Evolutionary conservation across 495 filamentous ascomycete genomes (phyloP), one percentile per base, ranked within the genome.

Genomic region (Endocarpon pusillum): DNA sequence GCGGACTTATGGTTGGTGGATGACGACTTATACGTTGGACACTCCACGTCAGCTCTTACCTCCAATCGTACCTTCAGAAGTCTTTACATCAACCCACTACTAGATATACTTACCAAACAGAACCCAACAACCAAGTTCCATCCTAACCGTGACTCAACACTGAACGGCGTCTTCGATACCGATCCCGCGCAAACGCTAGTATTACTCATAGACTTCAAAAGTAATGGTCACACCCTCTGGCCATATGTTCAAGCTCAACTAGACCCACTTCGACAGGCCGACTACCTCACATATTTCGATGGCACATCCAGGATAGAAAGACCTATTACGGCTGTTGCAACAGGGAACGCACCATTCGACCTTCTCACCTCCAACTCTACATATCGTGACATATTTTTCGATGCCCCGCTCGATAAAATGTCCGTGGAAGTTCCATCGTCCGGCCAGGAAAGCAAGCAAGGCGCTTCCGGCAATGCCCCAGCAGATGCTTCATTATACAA

Each of bases 1-100:
- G 83, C 82, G 2, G 86, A 94, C 52, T 74, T 94, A 15, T 94
- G 82, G 83, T 65, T 83, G 14, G 73, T 74, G 38, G 67, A 78
- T 28, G 59, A 68, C 10, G 75, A 80, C 4, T 58, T 81, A 2
- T 75, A 59, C 42, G 66, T 76, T n/a, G 69, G 67, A 3, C 71
- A 76, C 37, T 58, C 60, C 33, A 48, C 63, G 37, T 61, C 60
- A 8, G 57, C 61, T 20, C 44, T 72, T 28, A 62, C 57, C 1
- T 45, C 47, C 14, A 55, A 66, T 33, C 61, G 64, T 11, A 75
- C 71, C 0, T 48, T 76, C 0, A 51, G 61, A 19, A 57, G 54
- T 12, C 55, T 76, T 19, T 75, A 76, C 38, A 57, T 73, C 37
- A 58, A 71, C 32, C 71, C 71, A 8, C 55, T 76, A 15, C 40